Conservation (phyloP, 2,329 filamentous ascomycete species). For the Rhynchosporium agropyri region DNA sequence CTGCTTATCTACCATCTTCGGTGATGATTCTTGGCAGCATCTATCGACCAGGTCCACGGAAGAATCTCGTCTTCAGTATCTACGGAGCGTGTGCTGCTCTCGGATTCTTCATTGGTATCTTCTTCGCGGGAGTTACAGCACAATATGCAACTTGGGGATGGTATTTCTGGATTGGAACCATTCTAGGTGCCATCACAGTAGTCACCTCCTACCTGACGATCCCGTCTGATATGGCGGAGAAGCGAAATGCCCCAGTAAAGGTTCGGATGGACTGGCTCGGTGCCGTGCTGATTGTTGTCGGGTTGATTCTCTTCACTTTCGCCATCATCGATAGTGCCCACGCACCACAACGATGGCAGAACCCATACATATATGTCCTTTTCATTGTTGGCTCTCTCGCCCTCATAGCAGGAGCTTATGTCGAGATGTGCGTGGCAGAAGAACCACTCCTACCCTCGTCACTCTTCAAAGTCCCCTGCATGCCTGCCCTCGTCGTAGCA, state of each 20-base stretch:
- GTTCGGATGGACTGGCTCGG: slow-evolving; percentile 73
- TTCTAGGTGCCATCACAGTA: slow-evolving; percentile 52
- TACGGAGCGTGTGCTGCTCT: slow-evolving; percentile 58
- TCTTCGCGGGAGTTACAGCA: slow-evolving; percentile 63
- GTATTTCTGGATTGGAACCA: slow-evolving; percentile 69
- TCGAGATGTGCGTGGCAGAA: slow-evolving; percentile 71
- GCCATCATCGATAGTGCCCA: slow-evolving; percentile 74
- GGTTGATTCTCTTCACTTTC: slow-evolving; percentile 71
- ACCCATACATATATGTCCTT: slow-evolving; percentile 69
- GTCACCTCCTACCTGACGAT: slow-evolving; percentile 52
- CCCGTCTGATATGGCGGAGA: slow-evolving; percentile 50
- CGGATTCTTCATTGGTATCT: slow-evolving; percentile 63
- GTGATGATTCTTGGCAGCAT: slow-evolving; percentile 66
- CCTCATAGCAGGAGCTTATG: slow-evolving; percentile 63
- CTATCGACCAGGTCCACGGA: slow-evolving; percentile 68
- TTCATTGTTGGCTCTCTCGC: slow-evolving; percentile 65
- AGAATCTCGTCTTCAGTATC: slow-evolving; percentile 64
- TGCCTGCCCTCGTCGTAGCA: slow-evolving; percentile 63
- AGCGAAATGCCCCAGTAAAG: slow-evolving; percentile 37
- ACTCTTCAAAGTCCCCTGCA: slow-evolving; percentile 69
- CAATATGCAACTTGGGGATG: slow-evolving; percentile 64
- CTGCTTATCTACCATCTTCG: slow-evolving; percentile 70
- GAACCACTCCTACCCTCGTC: slow-evolving; percentile 71
- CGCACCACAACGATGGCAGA: slow-evolving; percentile 70
- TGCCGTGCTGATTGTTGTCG: slow-evolving; percentile 60